phyloP scores from a whole-genome alignment of 208 protist species.

The Trypanosoma avium region DNA sequence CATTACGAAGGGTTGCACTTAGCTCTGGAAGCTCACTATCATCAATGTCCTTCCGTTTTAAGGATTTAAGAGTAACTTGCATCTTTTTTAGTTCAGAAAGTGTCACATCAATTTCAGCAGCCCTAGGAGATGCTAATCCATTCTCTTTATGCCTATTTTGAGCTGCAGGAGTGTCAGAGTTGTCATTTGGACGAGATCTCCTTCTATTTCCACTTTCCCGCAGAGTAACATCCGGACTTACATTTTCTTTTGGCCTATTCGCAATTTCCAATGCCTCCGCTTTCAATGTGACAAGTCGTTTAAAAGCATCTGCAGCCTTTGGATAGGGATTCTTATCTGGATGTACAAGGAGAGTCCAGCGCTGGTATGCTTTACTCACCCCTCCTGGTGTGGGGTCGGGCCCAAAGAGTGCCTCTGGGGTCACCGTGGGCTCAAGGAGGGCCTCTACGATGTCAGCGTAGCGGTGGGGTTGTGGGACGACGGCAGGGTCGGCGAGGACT shows the following conservation, averaged over 20 bases:
- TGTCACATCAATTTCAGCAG: constrained; percentile 26
- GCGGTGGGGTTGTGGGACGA: constrained; percentile 71
- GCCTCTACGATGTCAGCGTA: constrained; percentile 80
- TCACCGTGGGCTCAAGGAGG: constrained; percentile 66
- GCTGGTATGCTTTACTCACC: constrained; percentile 73
- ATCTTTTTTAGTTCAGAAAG: constrained; percentile 39
- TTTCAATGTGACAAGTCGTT: constrained; percentile 53
- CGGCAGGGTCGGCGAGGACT: constrained; percentile 61
- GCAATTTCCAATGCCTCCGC: constrained; percentile 44
- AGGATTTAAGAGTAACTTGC: constrained; percentile 74
- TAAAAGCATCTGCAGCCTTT: constrained; percentile 73
- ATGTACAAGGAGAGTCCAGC: constrained; percentile 74
- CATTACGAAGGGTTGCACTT: constrained; percentile 31
- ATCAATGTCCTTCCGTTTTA: constrained; percentile 75
- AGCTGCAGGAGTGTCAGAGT: neutral
- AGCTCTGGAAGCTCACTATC: constrained; percentile 67
- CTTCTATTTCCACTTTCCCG: neutral
- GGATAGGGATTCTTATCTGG: constrained; percentile 86
- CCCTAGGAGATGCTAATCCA: neutral
- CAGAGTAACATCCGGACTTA: neutral
- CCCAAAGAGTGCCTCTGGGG: constrained; percentile 42
- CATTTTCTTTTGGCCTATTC: constrained; percentile 6
- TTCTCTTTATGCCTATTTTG: neutral
- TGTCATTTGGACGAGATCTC: neutral
- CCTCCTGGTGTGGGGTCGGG: constrained; percentile 31